Conservation (phyloP, 768 basidiomycete genomes). For the Hygrocybe punicea region DNA sequence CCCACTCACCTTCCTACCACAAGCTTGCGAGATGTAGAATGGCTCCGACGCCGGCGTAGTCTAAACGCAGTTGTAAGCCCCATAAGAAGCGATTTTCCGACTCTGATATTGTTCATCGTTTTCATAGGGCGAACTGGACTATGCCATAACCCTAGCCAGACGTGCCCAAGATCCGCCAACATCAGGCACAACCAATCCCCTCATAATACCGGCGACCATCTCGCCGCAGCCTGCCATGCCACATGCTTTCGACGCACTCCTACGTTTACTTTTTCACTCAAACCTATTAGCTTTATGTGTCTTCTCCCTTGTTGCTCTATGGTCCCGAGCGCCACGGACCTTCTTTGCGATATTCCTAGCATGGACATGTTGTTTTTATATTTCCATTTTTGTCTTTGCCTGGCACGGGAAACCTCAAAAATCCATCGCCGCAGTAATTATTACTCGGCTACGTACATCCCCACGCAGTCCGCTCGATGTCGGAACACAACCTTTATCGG, state of each 20-base stretch:
- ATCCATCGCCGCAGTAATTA: conserved; percentile 54
- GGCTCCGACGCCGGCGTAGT: conserved; percentile 72
- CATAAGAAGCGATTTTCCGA: neutral
- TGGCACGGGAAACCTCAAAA: conserved; percentile 56
- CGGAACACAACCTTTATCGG: conserved; percentile 39
- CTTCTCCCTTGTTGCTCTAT: conserved; percentile 56
- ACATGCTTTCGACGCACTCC: conserved; percentile 32
- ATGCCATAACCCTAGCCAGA: conserved; percentile 55
- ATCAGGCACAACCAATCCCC: conserved; percentile 49
- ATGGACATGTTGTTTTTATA: conserved; percentile 60
- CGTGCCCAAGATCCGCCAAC: conserved; percentile 48
- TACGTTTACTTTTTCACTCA: conserved; percentile 55
- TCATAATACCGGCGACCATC: conserved; percentile 21
- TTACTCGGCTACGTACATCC: conserved; percentile 43
- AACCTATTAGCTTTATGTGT: conserved; percentile 57
- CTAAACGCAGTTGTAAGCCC: conserved; percentile 64
- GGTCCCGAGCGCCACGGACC: conserved; percentile 50
- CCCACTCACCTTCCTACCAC: conserved; percentile 37
- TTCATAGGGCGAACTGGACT: conserved; percentile 76
- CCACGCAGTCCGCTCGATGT: conserved; percentile 32
- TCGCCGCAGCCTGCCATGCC: conserved; percentile 33
- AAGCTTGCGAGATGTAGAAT: conserved; percentile 70
- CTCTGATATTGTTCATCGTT: conserved; percentile 8
- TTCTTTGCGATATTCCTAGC: conserved; percentile 63
- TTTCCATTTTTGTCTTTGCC: conserved; percentile 48